phyloP scores from a whole-genome alignment of 108 stramenopile species.

The Conticribra guillardii region DNA sequence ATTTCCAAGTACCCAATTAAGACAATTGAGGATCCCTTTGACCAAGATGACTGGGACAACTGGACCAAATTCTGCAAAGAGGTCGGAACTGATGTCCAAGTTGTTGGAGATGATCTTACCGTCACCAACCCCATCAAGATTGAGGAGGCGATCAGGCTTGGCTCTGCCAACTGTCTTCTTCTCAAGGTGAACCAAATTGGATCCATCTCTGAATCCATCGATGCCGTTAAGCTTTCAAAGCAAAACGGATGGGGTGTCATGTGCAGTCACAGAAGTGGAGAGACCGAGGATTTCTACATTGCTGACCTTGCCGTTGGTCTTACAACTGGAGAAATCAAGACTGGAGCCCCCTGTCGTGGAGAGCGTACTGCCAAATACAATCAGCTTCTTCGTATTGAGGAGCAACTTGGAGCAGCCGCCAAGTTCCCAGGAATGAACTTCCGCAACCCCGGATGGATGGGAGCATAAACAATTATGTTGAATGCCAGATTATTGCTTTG shows the following conservation, averaged over 20 bases:
- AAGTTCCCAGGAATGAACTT: constrained; percentile 87
- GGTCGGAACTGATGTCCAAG: constrained; percentile 89
- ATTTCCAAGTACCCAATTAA: constrained; percentile 95
- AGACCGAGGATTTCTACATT: constrained; percentile 99
- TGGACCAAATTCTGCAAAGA: constrained; percentile 93
- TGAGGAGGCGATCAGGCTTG: constrained; percentile 89
- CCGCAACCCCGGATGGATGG: constrained; percentile 92
- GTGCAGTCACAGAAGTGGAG: constrained; percentile 98
- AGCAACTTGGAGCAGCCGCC: constrained; percentile 66
- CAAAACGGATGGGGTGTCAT: constrained; percentile 99
- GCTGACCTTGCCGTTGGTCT: constrained; percentile 99
- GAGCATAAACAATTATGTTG: no score
- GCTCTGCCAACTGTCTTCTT: constrained; percentile 95
- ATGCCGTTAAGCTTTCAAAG: constrained; percentile 98
- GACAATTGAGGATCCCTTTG: constrained; percentile 99
- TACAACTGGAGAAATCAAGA: constrained; percentile 99
- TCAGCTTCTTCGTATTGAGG: constrained; percentile 91
- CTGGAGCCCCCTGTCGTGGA: constrained; percentile 99
- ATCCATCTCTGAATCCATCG: constrained; percentile 98
- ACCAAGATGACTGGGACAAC: constrained; percentile 99
- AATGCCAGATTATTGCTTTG: no score
- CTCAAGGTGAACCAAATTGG: constrained; percentile 99
- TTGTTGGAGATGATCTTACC: constrained; percentile 99
- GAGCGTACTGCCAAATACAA: constrained; percentile 99
- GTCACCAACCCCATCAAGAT: constrained; percentile 98